Evolutionary conservation across 257 asterid species (phyloP).

Genomic region (Solanum sitiens): DNA sequence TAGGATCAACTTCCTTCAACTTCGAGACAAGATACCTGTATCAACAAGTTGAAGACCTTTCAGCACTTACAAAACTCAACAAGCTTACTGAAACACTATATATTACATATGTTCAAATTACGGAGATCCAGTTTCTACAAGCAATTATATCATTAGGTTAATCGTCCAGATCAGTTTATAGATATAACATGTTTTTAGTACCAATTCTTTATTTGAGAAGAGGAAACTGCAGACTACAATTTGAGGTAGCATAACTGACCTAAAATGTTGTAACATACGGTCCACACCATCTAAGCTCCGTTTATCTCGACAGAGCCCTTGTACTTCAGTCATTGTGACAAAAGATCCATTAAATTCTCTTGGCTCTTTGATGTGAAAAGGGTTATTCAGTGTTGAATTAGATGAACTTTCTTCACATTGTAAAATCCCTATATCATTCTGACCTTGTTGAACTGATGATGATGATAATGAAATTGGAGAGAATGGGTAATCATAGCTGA

Average conservation of each 20-base stretch:
- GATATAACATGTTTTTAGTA: background rate
- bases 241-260: conserved; percentile 17
- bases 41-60: background rate
- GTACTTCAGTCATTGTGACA: conserved; percentile 39
- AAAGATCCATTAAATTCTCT: conserved; percentile 26
- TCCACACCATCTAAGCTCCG: conserved; percentile 38
- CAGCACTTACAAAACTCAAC: background rate
- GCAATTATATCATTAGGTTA: background rate
- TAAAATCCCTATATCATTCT: conserved; percentile 1
- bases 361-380: conserved; percentile 18
- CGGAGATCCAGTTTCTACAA: background rate
- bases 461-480: conserved; percentile 26
- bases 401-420: conserved; percentile 13
- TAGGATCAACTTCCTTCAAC: conserved; percentile 55
- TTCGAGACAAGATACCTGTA: conserved; percentile 58
- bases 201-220: background rate
- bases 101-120: background rate
- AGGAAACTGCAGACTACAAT: background rate
- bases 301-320: conserved; percentile 40
- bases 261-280: conserved; percentile 46
- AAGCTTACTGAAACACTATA: background rate
- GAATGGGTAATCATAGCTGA: conserved; percentile 11
- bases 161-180: background rate
- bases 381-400: conserved; percentile 26
- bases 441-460: conserved; percentile 28